phyloP scores from a whole-genome alignment of 2,329 filamentous ascomycete species.

The Cordyceps javanica region DNA sequence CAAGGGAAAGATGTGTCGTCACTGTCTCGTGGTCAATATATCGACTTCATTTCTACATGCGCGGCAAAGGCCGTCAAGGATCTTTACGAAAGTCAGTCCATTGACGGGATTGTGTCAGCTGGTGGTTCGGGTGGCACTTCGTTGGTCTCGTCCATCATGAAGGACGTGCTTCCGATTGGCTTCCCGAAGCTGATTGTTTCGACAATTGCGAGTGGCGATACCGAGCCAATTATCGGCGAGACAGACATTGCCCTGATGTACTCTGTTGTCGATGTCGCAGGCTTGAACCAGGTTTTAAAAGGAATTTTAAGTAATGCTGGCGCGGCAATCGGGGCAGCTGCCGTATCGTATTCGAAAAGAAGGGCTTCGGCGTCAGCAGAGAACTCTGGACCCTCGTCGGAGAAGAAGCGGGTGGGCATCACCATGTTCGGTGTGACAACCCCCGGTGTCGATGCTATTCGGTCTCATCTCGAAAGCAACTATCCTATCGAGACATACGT shows the following conservation, averaged over 20 bases:
- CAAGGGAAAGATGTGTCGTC: conserved; percentile 26
- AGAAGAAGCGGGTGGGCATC: conserved; percentile 51
- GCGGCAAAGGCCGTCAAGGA: conserved; percentile 36
- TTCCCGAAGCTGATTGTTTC: conserved; percentile 66
- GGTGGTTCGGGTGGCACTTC: conserved; percentile 60
- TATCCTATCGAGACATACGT: conserved; percentile 52
- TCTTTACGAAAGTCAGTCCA: conserved; percentile 29
- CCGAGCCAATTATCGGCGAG: conserved; percentile 58
- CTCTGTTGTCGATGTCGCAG: conserved; percentile 64
- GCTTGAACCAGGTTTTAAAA: conserved; percentile 53
- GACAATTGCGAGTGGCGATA: conserved; percentile 63
- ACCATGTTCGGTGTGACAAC: conserved; percentile 75
- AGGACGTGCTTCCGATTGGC: conserved; percentile 53
- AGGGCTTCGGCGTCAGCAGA: background rate
- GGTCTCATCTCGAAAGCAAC: conserved; percentile 40
- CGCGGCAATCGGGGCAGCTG: conserved; percentile 54
- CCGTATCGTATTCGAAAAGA: conserved; percentile 32
- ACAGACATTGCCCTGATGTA: conserved; percentile 66
- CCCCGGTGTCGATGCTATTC: conserved; percentile 52
- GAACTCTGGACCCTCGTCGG: background rate
- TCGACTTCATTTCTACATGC: conserved; percentile 47
- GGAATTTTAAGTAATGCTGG: conserved; percentile 57
- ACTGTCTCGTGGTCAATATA: conserved; percentile 47
- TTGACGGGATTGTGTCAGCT: conserved; percentile 53
- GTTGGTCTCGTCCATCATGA: conserved; percentile 55